These are phyloP conservation scores for Xylaria palmicola DNA, from an alignment of 495 filamentous ascomycete species.

Conservation along the genomic window DNA sequence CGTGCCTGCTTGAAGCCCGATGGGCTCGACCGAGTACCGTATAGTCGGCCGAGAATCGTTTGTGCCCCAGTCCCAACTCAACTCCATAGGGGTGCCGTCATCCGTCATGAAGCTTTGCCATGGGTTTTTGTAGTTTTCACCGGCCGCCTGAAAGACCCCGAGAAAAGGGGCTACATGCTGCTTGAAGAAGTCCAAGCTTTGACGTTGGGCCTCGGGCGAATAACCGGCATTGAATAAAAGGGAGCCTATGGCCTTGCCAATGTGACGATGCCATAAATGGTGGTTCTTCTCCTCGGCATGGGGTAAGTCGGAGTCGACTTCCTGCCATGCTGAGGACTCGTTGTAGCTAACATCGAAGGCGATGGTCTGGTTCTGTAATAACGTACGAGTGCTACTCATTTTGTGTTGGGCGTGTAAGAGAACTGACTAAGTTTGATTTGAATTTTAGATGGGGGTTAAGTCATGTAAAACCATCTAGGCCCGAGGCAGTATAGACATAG, in stretches of 20 bases:
- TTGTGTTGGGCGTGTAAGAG: not conserved
- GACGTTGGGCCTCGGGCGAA: not conserved
- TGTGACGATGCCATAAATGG: not conserved
- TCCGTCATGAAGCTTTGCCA: constrained; percentile 44
- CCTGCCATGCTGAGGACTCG: not conserved
- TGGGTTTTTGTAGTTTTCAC: not conserved
- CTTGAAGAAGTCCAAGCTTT: not conserved
- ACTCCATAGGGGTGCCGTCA: constrained; percentile 35
- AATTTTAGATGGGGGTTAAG: no score
- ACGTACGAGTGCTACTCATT: not conserved
- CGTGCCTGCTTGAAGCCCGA: constrained; percentile 26
- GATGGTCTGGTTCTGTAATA: not conserved
- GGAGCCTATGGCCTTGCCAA: not conserved
- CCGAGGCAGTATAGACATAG: no score
- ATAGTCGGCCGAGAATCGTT: constrained; percentile 13
- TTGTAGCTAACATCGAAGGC: not conserved
- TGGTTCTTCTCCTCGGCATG: not conserved
- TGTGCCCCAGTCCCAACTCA: constrained; percentile 36
- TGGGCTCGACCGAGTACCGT: constrained; percentile 35
- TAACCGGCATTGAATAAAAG: not conserved
- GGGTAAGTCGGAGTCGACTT: not conserved
- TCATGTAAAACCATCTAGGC: no score
- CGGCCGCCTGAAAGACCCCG: not conserved
- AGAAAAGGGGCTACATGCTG: not conserved
- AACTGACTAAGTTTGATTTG: no score